Percentiles rank a stretch among this genome's conserved stretches.
Evolutionary conservation across 108 stramenopile genomes (phyloP).

Genomic region (Nannochloropsis gaditana): DNA sequence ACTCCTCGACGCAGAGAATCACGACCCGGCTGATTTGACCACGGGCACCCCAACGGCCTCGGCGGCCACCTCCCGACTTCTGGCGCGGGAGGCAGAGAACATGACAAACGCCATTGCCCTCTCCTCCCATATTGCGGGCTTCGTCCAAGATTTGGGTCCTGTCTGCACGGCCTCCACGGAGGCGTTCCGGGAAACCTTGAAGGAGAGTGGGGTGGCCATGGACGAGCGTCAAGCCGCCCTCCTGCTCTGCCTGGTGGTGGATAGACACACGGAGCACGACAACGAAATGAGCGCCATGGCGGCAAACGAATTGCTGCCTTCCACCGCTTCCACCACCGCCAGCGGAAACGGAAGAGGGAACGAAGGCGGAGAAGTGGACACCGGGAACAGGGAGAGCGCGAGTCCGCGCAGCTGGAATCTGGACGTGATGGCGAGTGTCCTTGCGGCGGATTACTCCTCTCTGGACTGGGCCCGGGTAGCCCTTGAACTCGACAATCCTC

Average conservation of each 20-base stretch:
- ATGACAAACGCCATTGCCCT: neutral
- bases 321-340: slow-evolving; percentile 33
- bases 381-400: slow-evolving; percentile 26
- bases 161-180: slow-evolving; percentile 63
- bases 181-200: slow-evolving; percentile 65
- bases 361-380: neutral
- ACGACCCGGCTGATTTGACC: neutral
- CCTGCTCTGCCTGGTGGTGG: slow-evolving; percentile 72
- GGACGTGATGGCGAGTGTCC: slow-evolving; percentile 68
- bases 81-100: neutral
- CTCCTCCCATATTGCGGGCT: slow-evolving; percentile 47
- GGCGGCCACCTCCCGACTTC: neutral
- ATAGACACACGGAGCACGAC: slow-evolving; percentile 46
- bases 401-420: slow-evolving; percentile 67
- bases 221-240: slow-evolving; percentile 70
- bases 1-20: neutral
- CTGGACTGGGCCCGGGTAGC: slow-evolving; percentile 74
- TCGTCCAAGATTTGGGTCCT: slow-evolving; percentile 75
- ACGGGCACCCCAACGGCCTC: neutral
- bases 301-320: slow-evolving; percentile 38
- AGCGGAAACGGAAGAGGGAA: slow-evolving; percentile 23
- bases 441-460: slow-evolving; percentile 64
- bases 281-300: slow-evolving; percentile 13
- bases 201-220: slow-evolving; percentile 44
- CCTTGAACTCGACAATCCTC: slow-evolving; percentile 69